These are phyloP conservation scores for Tetrahymena thermophila DNA, from an alignment of 73 alveolate genomes.

Conservation along the genomic window DNA sequence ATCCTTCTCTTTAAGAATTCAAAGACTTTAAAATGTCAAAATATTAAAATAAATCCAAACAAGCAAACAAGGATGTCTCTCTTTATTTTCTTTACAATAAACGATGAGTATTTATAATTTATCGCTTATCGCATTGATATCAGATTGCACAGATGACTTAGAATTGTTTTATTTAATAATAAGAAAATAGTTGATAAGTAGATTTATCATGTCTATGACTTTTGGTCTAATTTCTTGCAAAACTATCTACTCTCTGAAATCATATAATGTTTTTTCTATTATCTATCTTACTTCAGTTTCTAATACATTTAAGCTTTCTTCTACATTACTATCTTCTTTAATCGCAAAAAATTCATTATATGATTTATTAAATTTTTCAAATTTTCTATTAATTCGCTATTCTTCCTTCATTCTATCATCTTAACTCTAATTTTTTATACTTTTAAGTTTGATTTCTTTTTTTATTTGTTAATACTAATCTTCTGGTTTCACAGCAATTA, in stretches of 20 bases:
- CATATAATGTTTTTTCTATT: neutral
- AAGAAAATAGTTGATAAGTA: neutral
- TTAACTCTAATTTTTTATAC: no score
- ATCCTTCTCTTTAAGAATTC: neutral
- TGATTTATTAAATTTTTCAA: no score
- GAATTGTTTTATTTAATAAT: no score
- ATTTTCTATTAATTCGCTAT: no score
- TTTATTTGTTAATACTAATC: no score
- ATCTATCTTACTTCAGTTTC: neutral
- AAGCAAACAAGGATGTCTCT: neutral
- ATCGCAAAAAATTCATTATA: no score
- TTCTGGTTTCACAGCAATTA: no score
- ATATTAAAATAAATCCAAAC: neutral
- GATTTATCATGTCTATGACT: neutral
- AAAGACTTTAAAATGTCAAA: neutral
- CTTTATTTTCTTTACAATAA: neutral
- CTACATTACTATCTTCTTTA: no score
- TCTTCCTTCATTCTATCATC: no score
- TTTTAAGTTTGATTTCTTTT: no score
- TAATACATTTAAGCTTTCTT: no score
- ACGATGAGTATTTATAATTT: neutral
- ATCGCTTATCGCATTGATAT: no score
- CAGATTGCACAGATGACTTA: neutral
- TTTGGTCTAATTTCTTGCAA: neutral
- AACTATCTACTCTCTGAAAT: neutral